These are phyloP conservation scores for Yamadazyma sp. DNA, from an alignment of 805 yeast species.

Conservation along the genomic window DNA sequence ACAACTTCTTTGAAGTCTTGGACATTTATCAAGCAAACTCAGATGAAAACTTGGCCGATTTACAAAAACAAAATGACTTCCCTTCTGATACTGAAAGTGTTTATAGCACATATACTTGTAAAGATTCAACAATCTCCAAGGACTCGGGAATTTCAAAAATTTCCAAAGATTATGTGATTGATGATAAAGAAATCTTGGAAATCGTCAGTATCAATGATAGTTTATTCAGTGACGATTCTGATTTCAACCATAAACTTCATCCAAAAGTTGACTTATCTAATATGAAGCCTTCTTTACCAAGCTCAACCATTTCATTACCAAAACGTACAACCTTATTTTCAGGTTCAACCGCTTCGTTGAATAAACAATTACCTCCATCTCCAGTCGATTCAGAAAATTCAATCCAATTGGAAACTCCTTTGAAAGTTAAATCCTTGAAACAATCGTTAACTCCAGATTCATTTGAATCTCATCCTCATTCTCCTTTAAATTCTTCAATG, in stretches of 20 bases:
- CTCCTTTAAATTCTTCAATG: no score
- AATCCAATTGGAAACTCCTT: constrained; percentile 1
- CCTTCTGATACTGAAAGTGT: no score
- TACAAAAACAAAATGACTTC: constrained; percentile 8
- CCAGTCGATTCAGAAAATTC: neutral
- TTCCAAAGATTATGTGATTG: constrained; percentile 7
- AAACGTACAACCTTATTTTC: neutral
- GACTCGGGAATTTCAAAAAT: constrained; percentile 3
- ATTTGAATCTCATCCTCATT: no score
- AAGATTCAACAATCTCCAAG: no score
- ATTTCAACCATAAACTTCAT: no score
- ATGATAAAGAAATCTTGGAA: constrained; percentile 1
- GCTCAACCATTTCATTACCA: neutral
- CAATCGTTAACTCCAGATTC: no score
- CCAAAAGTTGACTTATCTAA: constrained; percentile 3
- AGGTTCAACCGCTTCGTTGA: constrained; percentile 1
- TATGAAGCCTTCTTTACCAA: constrained; percentile 1
- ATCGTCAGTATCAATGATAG: constrained; percentile 7
- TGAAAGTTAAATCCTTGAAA: no score
- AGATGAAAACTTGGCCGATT: constrained; percentile 6
- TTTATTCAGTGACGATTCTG: constrained; percentile 8
- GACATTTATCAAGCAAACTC: constrained; percentile 6
- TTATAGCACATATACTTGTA: no score
- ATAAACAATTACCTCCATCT: constrained; percentile 6
- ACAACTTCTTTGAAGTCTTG: neutral